Percentiles rank a stretch among this genome's conserved stretches.
Evolutionary conservation across 129 eudicot genomes (phyloP).

Genomic region (Flaveria sonorensis): DNA sequence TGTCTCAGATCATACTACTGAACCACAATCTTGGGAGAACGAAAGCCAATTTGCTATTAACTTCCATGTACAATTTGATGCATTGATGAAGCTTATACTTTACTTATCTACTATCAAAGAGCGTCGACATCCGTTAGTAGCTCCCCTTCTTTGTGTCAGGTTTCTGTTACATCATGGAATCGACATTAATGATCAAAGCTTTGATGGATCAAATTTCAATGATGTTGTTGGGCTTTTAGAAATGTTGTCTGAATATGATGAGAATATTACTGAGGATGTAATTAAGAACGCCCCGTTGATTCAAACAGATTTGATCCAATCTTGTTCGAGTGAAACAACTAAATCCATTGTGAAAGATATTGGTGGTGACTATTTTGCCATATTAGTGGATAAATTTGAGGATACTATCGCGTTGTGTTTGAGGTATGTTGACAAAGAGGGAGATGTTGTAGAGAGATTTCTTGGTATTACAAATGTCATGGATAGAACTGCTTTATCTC

Average conservation of each 20-base stretch:
- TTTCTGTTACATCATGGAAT: slow-evolving; percentile 1
- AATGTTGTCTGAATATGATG: not conserved
- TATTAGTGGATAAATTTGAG: slow-evolving; percentile 16
- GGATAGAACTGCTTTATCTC: slow-evolving; percentile 14
- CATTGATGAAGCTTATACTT: not conserved
- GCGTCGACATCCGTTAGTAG: slow-evolving; percentile 3
- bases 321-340: slow-evolving; percentile 18
- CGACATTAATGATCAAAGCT: not conserved
- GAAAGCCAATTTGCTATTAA: not conserved
- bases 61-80: not conserved
- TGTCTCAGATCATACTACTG: not conserved
- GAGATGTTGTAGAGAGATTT: slow-evolving; percentile 17
- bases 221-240: not conserved
- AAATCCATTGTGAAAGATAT: slow-evolving; percentile 14
- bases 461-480: slow-evolving; percentile 20
- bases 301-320: not conserved
- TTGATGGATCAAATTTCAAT: not conserved
- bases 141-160: not conserved
- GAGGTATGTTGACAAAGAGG: slow-evolving; percentile 11
- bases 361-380: slow-evolving; percentile 13
- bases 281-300: not conserved
- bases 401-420: slow-evolving; percentile 24
- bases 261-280: not conserved
- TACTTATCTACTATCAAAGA: not conserved
- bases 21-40: slow-evolving; percentile 2